Evolutionary conservation across 2,329 filamentous ascomycete species (phyloP).

Genomic region (Pseudonectria foliicola): DNA sequence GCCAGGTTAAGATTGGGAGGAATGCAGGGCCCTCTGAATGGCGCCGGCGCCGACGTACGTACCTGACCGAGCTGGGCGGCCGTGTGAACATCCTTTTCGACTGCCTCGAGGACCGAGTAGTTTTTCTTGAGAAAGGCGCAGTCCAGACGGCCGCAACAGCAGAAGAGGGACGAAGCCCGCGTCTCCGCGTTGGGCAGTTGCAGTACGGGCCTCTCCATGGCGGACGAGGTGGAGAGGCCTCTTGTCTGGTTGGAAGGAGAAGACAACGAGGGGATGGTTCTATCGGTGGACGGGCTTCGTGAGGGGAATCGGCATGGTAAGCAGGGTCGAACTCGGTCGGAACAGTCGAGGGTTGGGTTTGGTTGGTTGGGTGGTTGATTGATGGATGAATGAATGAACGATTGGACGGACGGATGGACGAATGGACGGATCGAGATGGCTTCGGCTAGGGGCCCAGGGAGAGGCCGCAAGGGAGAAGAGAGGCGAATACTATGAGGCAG

Average conservation of each 20-base stretch:
- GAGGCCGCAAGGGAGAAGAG: background rate
- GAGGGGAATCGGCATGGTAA: background rate
- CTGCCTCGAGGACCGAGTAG: conserved; percentile 64
- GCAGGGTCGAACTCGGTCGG: background rate
- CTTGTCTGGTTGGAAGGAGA: background rate
- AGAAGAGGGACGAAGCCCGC: conserved; percentile 40
- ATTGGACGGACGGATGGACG: too few species aligned
- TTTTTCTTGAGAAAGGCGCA: conserved; percentile 81
- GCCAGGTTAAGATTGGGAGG: conserved; percentile 9
- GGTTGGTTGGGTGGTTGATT: too few species aligned
- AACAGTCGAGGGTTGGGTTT: background rate
- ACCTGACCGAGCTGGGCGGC: conserved; percentile 91
- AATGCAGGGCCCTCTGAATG: conserved; percentile 16
- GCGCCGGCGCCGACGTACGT: conserved; percentile 47
- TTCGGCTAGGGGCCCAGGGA: too few species aligned
- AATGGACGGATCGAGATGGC: too few species aligned
- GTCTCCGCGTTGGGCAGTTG: conserved; percentile 16
- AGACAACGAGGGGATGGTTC: background rate
- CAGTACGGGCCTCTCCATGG: conserved; percentile 17
- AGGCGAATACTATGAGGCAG: too few species aligned
- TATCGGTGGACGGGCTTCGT: conserved; percentile 2
- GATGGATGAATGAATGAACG: too few species aligned
- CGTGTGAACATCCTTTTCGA: conserved; percentile 81
- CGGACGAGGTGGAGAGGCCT: conserved; percentile 15
- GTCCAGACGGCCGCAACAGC: conserved; percentile 78